Evolutionary conservation across 208 protist species (phyloP), one percentile per base, ranked within the genome.

Genomic region (Acanthamoeba culbertsoni): DNA sequence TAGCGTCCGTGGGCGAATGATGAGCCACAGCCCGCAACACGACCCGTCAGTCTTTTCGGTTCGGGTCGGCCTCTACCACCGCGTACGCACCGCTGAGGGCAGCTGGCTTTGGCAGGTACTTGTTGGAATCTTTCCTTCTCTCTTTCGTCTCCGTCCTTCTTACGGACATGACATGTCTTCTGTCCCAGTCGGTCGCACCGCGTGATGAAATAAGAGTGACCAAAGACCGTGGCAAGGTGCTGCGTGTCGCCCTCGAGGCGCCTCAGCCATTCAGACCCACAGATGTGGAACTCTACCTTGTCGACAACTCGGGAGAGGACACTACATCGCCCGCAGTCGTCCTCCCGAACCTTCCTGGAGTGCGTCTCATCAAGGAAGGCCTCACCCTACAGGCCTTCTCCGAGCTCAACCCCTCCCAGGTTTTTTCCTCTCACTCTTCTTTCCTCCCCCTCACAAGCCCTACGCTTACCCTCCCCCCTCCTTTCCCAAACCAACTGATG

Each of bases 141-240:
- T 59, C 51, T 23, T 59, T 59, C 51, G 23, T 59, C 51, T 59
- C n/a, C n/a, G n/a, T n/a, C n/a, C n/a, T n/a, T 43, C 55, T 63
- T 28, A 63, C 10, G 23, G 18, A 7, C n/a, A 28, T 4, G 23
- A 42, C 31, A 1, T 45, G 37, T 75, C 23, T 43, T 10, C n/a
- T 42, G 35, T 40, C 31, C 12, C 18, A 84, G 7, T 8, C 16
- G 35, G n/a, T 84, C 23, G 35, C 18, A 16, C 35, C 35, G 63
- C 16, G 35, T 73, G 12, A 26, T 14, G 65, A 2, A 14, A 37
- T 1, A n/a, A 59, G 79, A 59, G 79, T 89, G 33, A 89, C 79
- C 14, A n/a, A 48, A n/a, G 63, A 89, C 55, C 45, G 79, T 31
- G 79, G 79, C 46, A 89, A 89, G 51, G 26, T 89, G 28, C 63